Evolutionary conservation across 352 stramenopile genomes (phyloP).

Genomic region (Pythium plurisporium): DNA sequence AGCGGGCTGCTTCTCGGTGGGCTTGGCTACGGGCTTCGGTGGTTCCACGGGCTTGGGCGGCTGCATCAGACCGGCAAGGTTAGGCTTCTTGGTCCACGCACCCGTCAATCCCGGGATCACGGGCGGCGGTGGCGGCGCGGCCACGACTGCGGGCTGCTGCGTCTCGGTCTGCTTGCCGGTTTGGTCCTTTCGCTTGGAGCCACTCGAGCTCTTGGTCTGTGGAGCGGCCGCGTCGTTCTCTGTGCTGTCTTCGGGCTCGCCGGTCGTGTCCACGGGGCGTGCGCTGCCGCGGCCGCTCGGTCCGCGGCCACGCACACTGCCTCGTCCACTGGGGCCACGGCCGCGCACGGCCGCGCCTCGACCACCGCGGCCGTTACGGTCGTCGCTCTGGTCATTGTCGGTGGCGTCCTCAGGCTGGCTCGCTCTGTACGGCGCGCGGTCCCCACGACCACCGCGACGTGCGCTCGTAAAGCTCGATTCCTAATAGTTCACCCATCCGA

Average conservation of each 20-base stretch:
- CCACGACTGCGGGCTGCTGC: slow-evolving; percentile 26
- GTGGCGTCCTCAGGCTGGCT: slow-evolving; percentile 5
- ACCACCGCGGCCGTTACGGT: slow-evolving; percentile 6
- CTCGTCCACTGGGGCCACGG: slow-evolving; percentile 31
- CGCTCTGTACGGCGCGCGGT: slow-evolving; percentile 1
- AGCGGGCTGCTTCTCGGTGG: slow-evolving; percentile 2
- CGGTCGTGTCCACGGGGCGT: slow-evolving; percentile 37
- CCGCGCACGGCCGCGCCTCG: slow-evolving; percentile 44
- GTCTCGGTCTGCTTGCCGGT: slow-evolving; percentile 37
- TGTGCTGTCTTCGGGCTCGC: slow-evolving; percentile 29
- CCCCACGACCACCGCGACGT: background rate
- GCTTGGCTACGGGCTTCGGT: slow-evolving; percentile 6
- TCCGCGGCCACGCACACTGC: slow-evolving; percentile 43
- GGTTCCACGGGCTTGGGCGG: slow-evolving; percentile 18
- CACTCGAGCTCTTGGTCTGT: slow-evolving; percentile 24
- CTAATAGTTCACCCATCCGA: background rate
- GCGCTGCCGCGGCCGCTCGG: slow-evolving; percentile 27
- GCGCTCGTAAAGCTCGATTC: background rate
- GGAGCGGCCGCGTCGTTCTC: slow-evolving; percentile 31
- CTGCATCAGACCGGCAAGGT: slow-evolving; percentile 18
- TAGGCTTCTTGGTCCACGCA: slow-evolving; percentile 29
- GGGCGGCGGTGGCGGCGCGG: slow-evolving; percentile 7
- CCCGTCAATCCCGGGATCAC: slow-evolving; percentile 26
- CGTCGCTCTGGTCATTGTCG: background rate
- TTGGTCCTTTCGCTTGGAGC: slow-evolving; percentile 33